Evolutionary conservation across 1,284 basidiomycete genomes (phyloP).

Genomic region (Mycosarcoma mackinlayi): DNA sequence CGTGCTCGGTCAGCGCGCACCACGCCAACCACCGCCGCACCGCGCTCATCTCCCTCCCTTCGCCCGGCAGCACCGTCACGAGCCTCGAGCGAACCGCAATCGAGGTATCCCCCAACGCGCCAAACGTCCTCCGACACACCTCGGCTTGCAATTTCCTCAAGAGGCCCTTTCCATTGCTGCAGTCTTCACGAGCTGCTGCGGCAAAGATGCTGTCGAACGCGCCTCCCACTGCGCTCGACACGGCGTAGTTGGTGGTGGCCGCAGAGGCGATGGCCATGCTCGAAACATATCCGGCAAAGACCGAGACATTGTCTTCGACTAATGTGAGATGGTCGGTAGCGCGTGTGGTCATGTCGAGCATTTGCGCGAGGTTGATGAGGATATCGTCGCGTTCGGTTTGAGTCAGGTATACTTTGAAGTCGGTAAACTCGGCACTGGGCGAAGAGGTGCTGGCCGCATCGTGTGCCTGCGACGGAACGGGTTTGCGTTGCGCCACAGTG

Average conservation of each 20-base stretch:
- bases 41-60: conserved; percentile 2
- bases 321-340: background rate
- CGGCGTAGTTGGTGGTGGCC: conserved; percentile 9
- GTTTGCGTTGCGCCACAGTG: conserved; percentile 9
- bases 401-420: conserved; percentile 24
- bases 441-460: conserved; percentile 4
- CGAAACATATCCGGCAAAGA: conserved; percentile 21
- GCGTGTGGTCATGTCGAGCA: conserved; percentile 8
- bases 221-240: conserved; percentile 4
- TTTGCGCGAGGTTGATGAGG: conserved; percentile 18
- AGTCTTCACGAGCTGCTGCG: conserved; percentile 1
- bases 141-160: conserved; percentile 12
- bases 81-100: conserved; percentile 22
- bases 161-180: background rate
- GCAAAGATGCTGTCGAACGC: conserved; percentile 15
- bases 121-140: conserved; percentile 17
- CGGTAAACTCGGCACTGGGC: conserved; percentile 10
- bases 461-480: background rate
- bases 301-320: conserved; percentile 8
- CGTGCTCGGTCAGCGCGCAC: conserved; percentile 27
- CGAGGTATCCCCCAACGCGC: conserved; percentile 6
- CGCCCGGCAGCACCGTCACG: conserved; percentile 18
- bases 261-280: conserved; percentile 33
- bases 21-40: conserved; percentile 31
- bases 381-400: conserved; percentile 32